Evolutionary conservation across 2,329 filamentous ascomycete species (phyloP), one percentile per base, ranked within the genome.

Genomic region (Colletotrichum sp.): DNA sequence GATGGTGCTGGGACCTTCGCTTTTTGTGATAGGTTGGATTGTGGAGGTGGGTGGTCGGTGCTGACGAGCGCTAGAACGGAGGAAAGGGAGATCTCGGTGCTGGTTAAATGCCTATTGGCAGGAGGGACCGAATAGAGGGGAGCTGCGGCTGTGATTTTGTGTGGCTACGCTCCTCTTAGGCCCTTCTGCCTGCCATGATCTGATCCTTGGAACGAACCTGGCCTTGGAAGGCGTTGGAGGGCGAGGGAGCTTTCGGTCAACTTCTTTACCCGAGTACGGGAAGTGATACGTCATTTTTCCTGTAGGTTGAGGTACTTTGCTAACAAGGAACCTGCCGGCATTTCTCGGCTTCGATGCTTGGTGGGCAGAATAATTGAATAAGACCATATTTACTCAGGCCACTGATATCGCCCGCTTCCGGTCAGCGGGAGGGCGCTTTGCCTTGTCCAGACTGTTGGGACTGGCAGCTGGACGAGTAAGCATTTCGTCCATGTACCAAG

Each of bases 11-110:
- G 70, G 32, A 64, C 64, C 24, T 55, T 24, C 49, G 64, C 57
- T 71, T 76, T 76, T 76, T 76, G 74, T 76, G 74, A 76, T 74
- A 76, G 74, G 74, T 32, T 52, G 74, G 49, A 64, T n/a, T 68
- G 59, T 74, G 74, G 70, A 52, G 70, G 71, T 12, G 36, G 70
- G 57, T 62, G 49, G 65, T 60, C 59, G 71, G 63, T 76, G 39
- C 71, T 73, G 65, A 62, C 65, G 44, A 52, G 44, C 34, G 30
- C 28, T 32, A 32, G 70, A 34, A 65, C 26, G 62, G 67, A 26
- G 55, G 55, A 34, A 49, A 52, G 57, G 67, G 67, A 69, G 55
- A 69, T 62, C 34, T 69, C 55, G 67, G 55, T 49, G 55, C 63
- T 64, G 26, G 16, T 55, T 60, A 63, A 44, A 62, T 36, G 66